Conservation (phyloP, 257 asterid species). For the Nicotiana attenuata region DNA sequence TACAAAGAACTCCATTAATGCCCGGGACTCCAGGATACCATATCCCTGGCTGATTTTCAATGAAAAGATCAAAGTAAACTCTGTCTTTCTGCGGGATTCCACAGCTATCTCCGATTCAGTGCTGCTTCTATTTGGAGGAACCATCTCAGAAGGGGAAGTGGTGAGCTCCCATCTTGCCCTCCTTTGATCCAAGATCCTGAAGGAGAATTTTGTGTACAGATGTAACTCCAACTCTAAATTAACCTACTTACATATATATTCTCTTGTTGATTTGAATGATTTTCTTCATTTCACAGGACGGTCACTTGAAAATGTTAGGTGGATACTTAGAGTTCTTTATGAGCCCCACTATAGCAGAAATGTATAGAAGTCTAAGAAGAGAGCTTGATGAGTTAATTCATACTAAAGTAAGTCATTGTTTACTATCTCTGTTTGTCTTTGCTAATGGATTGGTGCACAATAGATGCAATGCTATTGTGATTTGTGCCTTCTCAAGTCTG, state of each 20-base stretch:
- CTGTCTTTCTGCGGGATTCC: slow-evolving; percentile 89
- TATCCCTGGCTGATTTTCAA: slow-evolving; percentile 95
- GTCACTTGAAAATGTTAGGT: slow-evolving; percentile 82
- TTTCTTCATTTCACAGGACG: slow-evolving; percentile 49
- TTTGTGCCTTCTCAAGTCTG: neutral
- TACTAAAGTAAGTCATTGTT: slow-evolving; percentile 53
- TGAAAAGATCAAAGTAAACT: slow-evolving; percentile 84
- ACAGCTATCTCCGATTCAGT: slow-evolving; percentile 85
- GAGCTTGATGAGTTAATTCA: slow-evolving; percentile 78
- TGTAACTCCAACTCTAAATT: neutral
- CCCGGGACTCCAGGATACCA: slow-evolving; percentile 67
- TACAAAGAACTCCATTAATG: slow-evolving; percentile 73
- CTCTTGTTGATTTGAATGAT: neutral
- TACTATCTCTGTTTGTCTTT: neutral
- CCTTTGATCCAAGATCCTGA: neutral
- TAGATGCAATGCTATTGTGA: neutral
- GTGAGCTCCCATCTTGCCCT: slow-evolving; percentile 28
- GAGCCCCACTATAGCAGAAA: slow-evolving; percentile 61
- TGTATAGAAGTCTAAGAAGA: slow-evolving; percentile 59
- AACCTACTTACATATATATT: neutral
- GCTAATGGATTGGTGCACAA: neutral
- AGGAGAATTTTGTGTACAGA: neutral
- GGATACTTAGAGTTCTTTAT: slow-evolving; percentile 89
- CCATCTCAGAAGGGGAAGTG: slow-evolving; percentile 51
- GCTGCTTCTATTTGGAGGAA: slow-evolving; percentile 91